Evolutionary conservation across 192 early-diverging fungal species (phyloP).

Genomic region (Dimargaris cristalligena): DNA sequence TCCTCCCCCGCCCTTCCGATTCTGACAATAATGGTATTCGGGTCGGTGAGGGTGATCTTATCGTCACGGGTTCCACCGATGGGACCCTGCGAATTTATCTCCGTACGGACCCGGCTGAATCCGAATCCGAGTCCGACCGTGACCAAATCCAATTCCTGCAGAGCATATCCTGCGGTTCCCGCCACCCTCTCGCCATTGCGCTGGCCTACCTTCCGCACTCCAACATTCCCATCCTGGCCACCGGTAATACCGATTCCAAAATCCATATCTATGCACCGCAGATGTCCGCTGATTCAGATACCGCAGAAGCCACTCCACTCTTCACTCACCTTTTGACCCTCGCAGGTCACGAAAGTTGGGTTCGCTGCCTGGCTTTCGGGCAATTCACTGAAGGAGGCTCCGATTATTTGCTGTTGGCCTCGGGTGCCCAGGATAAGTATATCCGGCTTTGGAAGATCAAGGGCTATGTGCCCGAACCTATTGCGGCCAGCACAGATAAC

Average conservation of each 20-base stretch:
- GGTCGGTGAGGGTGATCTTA: slow-evolving; percentile 21
- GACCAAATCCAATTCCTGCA: slow-evolving; percentile 42
- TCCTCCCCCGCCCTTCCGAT: slow-evolving; percentile 28
- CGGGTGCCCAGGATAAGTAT: slow-evolving; percentile 81
- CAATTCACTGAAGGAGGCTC: slow-evolving; percentile 33
- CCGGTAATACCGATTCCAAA: slow-evolving; percentile 67
- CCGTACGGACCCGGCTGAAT: slow-evolving; percentile 23
- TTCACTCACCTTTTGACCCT: slow-evolving; percentile 50
- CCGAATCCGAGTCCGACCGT: too few relatives aligned
- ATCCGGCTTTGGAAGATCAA: slow-evolving; percentile 76
- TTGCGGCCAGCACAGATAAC: too few relatives aligned
- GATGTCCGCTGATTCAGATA: background rate
- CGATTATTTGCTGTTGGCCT: slow-evolving; percentile 75
- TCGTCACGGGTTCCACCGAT: slow-evolving; percentile 54
- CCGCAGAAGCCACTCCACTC: slow-evolving; percentile 19
- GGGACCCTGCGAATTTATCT: slow-evolving; percentile 56
- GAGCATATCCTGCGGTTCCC: slow-evolving; percentile 41
- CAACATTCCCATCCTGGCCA: slow-evolving; percentile 45
- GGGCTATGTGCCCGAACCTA: background rate
- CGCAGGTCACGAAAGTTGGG: slow-evolving; percentile 88
- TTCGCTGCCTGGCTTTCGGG: slow-evolving; percentile 59
- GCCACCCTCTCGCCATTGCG: slow-evolving; percentile 49
- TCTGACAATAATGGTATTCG: slow-evolving; percentile 9
- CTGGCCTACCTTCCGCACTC: slow-evolving; percentile 42
- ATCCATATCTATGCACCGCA: slow-evolving; percentile 45